Percentiles rank a stretch among this genome's conserved stretches.
Conservation (phyloP, 257 asterid genomes). For the Vinca minor region DNA sequence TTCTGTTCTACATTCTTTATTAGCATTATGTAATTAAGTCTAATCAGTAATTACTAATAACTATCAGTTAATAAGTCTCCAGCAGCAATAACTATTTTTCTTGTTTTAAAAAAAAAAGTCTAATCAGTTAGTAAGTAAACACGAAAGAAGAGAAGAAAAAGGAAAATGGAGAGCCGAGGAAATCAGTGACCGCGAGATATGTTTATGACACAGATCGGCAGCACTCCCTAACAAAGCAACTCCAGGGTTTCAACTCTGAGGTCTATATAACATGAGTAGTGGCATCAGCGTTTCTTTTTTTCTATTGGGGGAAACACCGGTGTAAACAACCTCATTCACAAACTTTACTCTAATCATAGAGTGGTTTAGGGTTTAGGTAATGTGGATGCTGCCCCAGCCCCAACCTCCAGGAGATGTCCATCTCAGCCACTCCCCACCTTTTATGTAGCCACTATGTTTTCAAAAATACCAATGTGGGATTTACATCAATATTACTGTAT, state of each 20-base stretch:
- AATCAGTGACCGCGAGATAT: too few species aligned
- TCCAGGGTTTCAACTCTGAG: background rate
- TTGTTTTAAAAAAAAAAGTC: too few species aligned
- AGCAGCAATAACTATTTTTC: too few species aligned
- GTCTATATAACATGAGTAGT: background rate
- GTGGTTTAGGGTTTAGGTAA: background rate
- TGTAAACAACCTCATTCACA: background rate
- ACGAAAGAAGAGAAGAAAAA: too few species aligned
- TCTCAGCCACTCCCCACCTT: background rate
- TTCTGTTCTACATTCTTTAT: too few species aligned
- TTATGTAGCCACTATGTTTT: background rate
- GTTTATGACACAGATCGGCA: too few species aligned
- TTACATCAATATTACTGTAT: too few species aligned
- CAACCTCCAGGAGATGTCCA: background rate
- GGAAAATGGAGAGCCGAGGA: conserved; percentile 97
- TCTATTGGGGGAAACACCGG: background rate
- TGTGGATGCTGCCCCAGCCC: background rate
- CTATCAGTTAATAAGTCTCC: too few species aligned
- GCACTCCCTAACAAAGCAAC: too few species aligned
- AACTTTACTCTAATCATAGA: background rate
- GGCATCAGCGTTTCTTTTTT: background rate
- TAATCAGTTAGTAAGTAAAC: too few species aligned
- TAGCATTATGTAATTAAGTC: too few species aligned
- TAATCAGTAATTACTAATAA: too few species aligned
- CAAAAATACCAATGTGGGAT: background rate